A percentile compares a stretch with the other conserved stretches of the same genome.
These are phyloP conservation scores for Microsporum ferrugineum DNA, from an alignment of 2,329 filamentous ascomycete species.

Conservation along the genomic window DNA sequence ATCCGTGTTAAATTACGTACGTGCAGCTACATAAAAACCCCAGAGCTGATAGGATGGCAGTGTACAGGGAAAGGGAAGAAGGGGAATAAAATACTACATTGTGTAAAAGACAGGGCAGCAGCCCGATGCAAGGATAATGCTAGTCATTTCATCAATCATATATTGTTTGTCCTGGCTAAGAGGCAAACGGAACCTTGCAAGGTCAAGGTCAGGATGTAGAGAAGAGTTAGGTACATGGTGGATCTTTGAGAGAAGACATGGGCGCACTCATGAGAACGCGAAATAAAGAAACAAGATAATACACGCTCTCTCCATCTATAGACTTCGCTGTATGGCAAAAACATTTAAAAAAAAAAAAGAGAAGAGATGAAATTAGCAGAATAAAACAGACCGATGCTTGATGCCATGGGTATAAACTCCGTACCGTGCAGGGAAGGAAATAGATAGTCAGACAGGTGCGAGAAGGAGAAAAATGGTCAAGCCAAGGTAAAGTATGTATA, in stretches of 20 bases:
- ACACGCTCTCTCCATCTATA: conserved; percentile 1
- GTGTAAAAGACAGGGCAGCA: no score
- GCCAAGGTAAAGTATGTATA: conserved; percentile 9
- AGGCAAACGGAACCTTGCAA: background rate
- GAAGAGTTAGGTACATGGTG: conserved; percentile 1
- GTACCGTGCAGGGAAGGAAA: conserved; percentile 6
- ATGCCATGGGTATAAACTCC: conserved; percentile 14
- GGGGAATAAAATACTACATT: background rate
- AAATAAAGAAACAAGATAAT: background rate
- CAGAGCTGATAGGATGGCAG: background rate
- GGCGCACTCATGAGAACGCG: background rate
- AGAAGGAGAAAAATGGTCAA: conserved; percentile 11
- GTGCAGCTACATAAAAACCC: background rate
- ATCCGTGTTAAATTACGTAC: background rate
- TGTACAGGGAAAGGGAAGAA: background rate
- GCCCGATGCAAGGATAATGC: background rate
- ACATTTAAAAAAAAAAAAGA: background rate
- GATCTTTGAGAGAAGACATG: background rate
- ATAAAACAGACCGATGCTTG: conserved; percentile 2
- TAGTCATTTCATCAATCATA: conserved; percentile 4
- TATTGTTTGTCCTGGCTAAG: background rate
- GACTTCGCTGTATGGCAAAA: background rate
- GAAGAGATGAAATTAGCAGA: background rate
- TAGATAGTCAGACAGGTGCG: background rate
- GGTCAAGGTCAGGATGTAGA: background rate